Conservation (phyloP, 1,284 basidiomycete genomes). For the Rugosomyces carneus region DNA sequence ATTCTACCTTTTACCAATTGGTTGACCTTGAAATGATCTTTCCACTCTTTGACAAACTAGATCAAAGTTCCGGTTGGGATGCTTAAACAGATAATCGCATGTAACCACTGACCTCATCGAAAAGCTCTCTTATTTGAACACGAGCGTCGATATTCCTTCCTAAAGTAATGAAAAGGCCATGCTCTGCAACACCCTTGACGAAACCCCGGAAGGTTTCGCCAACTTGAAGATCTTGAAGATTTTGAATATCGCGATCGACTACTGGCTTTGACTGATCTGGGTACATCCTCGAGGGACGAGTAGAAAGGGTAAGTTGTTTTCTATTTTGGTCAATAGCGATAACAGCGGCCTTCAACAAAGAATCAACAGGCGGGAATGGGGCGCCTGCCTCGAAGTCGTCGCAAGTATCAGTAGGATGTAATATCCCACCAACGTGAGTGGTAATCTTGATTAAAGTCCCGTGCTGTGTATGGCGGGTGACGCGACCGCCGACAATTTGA, state of each 20-base stretch:
- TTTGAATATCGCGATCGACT: conserved; percentile 66
- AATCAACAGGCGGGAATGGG: conserved; percentile 59
- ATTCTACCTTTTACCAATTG: conserved; percentile 88
- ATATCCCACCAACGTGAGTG: conserved; percentile 60
- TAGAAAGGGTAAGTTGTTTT: conserved; percentile 73
- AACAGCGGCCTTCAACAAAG: conserved; percentile 66
- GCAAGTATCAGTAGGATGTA: conserved; percentile 76
- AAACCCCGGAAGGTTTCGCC: conserved; percentile 82
- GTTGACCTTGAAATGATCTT: conserved; percentile 71
- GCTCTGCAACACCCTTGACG: conserved; percentile 81
- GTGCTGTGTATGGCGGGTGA: conserved; percentile 60
- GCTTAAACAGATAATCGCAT: neutral
- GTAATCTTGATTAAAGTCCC: conserved; percentile 77
- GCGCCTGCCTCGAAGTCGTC: conserved; percentile 70
- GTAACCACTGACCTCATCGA: conserved; percentile 66
- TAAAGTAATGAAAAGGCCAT: conserved; percentile 88
- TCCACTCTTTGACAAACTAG: conserved; percentile 95
- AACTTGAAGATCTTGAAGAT: conserved; percentile 60
- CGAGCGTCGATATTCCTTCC: conserved; percentile 82
- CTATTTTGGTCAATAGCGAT: conserved; percentile 61
- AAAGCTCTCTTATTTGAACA: conserved; percentile 90
- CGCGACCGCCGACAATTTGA: conserved; percentile 72
- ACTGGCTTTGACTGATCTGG: conserved; percentile 43
- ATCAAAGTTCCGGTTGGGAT: conserved; percentile 2
- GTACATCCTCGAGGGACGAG: conserved; percentile 65